Conservation (phyloP, 139 green algal genomes). For the Coccomyxa sp. region DNA sequence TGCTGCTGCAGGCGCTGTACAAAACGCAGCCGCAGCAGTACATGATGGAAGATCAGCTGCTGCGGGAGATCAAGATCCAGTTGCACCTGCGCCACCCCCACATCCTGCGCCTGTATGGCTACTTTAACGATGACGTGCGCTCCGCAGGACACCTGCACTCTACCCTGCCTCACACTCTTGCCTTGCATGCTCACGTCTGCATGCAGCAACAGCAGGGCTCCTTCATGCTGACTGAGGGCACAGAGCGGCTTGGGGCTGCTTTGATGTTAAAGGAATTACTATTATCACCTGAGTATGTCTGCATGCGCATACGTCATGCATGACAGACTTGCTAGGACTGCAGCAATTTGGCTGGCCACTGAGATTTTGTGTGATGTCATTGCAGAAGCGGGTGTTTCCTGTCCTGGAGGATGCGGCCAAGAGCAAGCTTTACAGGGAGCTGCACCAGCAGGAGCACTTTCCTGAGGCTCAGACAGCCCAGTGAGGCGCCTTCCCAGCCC, state of each 20-base stretch:
- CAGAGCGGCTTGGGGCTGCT: too few species aligned
- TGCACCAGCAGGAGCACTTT: slow-evolving; percentile 79
- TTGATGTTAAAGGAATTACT: too few species aligned
- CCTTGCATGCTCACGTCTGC: too few species aligned
- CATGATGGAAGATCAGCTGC: slow-evolving; percentile 97
- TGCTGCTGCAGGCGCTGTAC: slow-evolving; percentile 80
- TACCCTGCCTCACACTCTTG: too few species aligned
- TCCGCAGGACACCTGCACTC: too few species aligned
- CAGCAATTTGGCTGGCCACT: too few species aligned
- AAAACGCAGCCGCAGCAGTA: slow-evolving; percentile 92
- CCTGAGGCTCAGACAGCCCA: slow-evolving; percentile 78
- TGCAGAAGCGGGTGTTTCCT: slow-evolving; percentile 88
- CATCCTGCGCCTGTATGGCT: slow-evolving; percentile 97
- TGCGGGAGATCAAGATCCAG: slow-evolving; percentile 98
- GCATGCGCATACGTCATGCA: too few species aligned
- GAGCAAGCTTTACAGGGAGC: slow-evolving; percentile 96
- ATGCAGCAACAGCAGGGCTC: too few species aligned
- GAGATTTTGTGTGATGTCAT: too few species aligned
- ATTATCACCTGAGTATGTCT: too few species aligned
- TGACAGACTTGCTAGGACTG: too few species aligned
- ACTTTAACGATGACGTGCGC: slow-evolving; percentile 90
- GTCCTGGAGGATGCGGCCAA: slow-evolving; percentile 95
- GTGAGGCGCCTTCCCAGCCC: slow-evolving; percentile 32
- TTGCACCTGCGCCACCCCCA: slow-evolving; percentile 95
- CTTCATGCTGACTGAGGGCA: too few species aligned